Base-by-base conservation (phyloP, 495 filamentous ascomycete species). In the Halenospora varia region DNA sequence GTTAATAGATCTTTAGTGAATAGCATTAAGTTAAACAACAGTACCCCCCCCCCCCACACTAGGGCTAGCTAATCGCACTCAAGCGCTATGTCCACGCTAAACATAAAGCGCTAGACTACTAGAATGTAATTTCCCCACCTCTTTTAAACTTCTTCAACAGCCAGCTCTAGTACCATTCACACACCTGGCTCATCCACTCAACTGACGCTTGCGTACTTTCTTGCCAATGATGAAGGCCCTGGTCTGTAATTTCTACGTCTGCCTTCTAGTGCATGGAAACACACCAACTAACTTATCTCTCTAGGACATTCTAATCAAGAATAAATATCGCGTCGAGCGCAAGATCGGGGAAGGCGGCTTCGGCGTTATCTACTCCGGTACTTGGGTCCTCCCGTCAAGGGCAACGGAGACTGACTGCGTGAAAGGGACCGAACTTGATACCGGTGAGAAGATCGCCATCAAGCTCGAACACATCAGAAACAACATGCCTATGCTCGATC, bases 391-490 rank as follows among this genome's bases (percentile, higher is more conserved):
- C 74, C 97, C 8, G 9, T 40, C 9, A 40, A 8, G 35, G 35
- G 15, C 15, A 40, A 15, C 35, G 15, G 35, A 40, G 35, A 40
- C 35, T 40, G 35, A 40, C 35, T 40, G 35, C n/a, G n/a, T 40
- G 35, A 40, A 40, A 40, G 35, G 35, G 8, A 40, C 15, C 35
- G 35, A 40, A 9, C 35, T 40, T 15, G 15, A 40, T 15, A 40
- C 95, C 15, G 95, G 95, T 41, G 95, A 99, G 69, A 95, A 99
- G 75, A 99, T 99, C 66, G 95, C 95, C 71, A 99, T 99, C 77
- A 99, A 99, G 78, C 89, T 99, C 48, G 95, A 99, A 76, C 96
- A 90, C 59, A 94, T 97, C 73, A 99, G 97, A 80, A 95, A 95
- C 65, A 99, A 99, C 79, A 95, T 97, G 73, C 95, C 94, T 41